These are phyloP conservation scores for Gymnopilus dilepis DNA, from an alignment of 768 basidiomycete genomes.

Conservation along the genomic window DNA sequence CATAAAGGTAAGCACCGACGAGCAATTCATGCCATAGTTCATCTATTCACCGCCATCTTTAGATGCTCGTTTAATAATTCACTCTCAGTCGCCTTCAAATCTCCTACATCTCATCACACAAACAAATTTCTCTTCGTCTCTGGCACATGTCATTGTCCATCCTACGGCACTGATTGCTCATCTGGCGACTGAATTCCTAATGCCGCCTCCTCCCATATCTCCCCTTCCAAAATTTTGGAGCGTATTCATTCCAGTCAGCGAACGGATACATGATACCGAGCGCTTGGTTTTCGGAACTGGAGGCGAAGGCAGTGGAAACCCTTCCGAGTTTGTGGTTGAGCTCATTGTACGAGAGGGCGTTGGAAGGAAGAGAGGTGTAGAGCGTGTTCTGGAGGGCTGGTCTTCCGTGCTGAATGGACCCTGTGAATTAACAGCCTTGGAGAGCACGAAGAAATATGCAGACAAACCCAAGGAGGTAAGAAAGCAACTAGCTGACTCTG, in stretches of 20 bases:
- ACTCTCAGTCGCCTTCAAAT: constrained; percentile 52
- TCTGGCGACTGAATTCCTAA: constrained; percentile 72
- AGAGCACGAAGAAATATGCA: constrained; percentile 51
- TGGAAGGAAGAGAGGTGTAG: constrained; percentile 58
- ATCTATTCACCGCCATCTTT: not conserved
- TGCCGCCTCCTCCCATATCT: constrained; percentile 69
- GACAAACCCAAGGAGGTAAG: constrained; percentile 44
- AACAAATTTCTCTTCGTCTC: constrained; percentile 65
- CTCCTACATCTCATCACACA: constrained; percentile 62
- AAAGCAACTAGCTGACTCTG: not conserved
- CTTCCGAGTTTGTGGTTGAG: constrained; percentile 65
- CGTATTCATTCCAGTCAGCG: constrained; percentile 73
- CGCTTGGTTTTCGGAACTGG: constrained; percentile 60
- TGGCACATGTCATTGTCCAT: constrained; percentile 70
- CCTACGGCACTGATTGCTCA: constrained; percentile 72
- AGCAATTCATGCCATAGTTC: too few species aligned
- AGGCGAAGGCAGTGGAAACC: constrained; percentile 54
- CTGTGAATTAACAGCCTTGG: constrained; percentile 56
- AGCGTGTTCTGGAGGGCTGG: constrained; percentile 73
- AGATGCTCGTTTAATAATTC: constrained; percentile 60
- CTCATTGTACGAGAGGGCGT: constrained; percentile 54
- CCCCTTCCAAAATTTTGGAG: constrained; percentile 79
- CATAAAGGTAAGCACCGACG: constrained; percentile 51
- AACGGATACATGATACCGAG: constrained; percentile 63
- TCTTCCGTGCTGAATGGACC: constrained; percentile 35